These are phyloP conservation scores for Mycena vitilis DNA, from an alignment of 768 basidiomycete genomes.

Conservation along the genomic window DNA sequence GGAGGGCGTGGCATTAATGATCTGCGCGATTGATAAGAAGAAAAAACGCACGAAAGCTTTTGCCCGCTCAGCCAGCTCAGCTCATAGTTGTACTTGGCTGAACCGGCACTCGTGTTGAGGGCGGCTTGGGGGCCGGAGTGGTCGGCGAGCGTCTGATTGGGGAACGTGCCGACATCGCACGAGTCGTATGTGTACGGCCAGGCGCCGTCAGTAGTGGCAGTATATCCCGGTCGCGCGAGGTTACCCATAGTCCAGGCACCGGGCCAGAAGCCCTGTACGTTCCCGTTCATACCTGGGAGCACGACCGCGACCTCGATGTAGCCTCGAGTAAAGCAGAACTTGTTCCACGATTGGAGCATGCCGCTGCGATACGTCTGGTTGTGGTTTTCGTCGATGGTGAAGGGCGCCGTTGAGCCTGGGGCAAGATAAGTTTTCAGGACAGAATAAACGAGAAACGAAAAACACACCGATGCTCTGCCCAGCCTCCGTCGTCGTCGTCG, in stretches of 20 bases:
- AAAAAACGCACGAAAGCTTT: slow-evolving; percentile 66
- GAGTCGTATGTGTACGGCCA: slow-evolving; percentile 85
- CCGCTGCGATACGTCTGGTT: slow-evolving; percentile 73
- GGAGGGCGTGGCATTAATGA: neutral
- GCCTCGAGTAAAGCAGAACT: slow-evolving; percentile 87
- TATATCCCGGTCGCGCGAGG: slow-evolving; percentile 83
- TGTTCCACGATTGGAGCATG: slow-evolving; percentile 93
- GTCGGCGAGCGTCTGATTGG: slow-evolving; percentile 73
- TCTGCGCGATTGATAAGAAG: neutral
- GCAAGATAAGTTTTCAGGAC: slow-evolving; percentile 4
- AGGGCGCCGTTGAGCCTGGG: slow-evolving; percentile 57
- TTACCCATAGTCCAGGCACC: slow-evolving; percentile 93
- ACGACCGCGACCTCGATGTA: slow-evolving; percentile 77
- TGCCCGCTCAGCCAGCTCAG: slow-evolving; percentile 86
- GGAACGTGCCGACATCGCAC: slow-evolving; percentile 83
- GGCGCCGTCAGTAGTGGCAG: slow-evolving; percentile 81
- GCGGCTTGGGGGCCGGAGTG: slow-evolving; percentile 71
- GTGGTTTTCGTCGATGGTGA: slow-evolving; percentile 63
- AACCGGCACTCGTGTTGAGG: slow-evolving; percentile 59
- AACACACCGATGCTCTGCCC: slow-evolving; percentile 48
- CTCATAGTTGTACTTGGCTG: slow-evolving; percentile 63
- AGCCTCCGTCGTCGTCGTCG: slow-evolving; percentile 42
- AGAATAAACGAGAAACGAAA: neutral
- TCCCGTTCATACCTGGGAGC: slow-evolving; percentile 68
- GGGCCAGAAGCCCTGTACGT: slow-evolving; percentile 75